phyloP scores from a whole-genome alignment of 495 filamentous ascomycete species.

The Cladorrhinum samala region DNA sequence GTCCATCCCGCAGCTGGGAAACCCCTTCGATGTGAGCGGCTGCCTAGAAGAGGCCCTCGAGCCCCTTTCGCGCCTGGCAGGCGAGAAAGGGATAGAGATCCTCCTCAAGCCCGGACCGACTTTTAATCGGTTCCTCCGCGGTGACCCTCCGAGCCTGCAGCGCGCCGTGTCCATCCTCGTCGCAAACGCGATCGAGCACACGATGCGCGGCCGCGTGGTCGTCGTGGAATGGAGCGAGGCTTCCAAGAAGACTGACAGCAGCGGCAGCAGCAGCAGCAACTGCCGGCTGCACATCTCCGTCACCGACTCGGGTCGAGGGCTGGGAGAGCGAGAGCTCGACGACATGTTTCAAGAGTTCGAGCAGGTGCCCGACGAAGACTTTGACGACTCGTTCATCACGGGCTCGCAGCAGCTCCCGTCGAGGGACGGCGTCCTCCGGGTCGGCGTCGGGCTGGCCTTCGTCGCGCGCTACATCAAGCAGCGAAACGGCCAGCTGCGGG shows the following conservation, averaged over 20 bases:
- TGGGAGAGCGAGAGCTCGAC: constrained; percentile 59
- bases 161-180: constrained; percentile 69
- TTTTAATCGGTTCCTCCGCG: constrained; percentile 56
- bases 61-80: constrained; percentile 58
- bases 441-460: constrained; percentile 20
- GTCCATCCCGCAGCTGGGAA: constrained; percentile 61
- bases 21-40: constrained; percentile 58
- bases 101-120: constrained; percentile 52
- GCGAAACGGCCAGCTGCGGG: constrained; percentile 17
- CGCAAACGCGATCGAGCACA: constrained; percentile 73
- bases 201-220: constrained; percentile 52
- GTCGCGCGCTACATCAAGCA: constrained; percentile 21
- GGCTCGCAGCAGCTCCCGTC: neutral
- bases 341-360: constrained; percentile 72
- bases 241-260: constrained; percentile 23
- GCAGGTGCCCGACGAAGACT: constrained; percentile 60
- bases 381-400: constrained; percentile 36
- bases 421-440: constrained; percentile 13
- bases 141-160: constrained; percentile 63
- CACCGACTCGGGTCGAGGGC: constrained; percentile 66
- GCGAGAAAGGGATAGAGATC: constrained; percentile 61
- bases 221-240: constrained; percentile 55
- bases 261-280: too few relatives aligned
- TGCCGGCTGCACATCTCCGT: constrained; percentile 60
- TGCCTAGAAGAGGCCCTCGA: constrained; percentile 64